phyloP scores from a whole-genome alignment of 768 basidiomycete genomes.

The Rhodotorula toruloides region DNA sequence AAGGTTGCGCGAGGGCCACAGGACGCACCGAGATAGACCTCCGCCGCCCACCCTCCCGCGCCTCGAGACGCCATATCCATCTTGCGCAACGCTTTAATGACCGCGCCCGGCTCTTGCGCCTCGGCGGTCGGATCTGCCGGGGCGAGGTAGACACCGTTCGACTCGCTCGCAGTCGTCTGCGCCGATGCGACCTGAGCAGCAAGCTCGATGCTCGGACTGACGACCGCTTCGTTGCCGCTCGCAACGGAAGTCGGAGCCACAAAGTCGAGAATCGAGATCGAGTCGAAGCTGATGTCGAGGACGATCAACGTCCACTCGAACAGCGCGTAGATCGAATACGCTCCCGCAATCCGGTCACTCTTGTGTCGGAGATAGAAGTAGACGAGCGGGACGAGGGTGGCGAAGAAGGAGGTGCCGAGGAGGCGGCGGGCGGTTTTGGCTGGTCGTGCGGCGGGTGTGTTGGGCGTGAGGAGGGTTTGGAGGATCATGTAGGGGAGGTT shows the following conservation, averaged over 20 bases:
- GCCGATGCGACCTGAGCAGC: not conserved
- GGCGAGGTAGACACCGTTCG: not conserved
- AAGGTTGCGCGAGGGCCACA: too few relatives aligned
- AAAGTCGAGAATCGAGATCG: conserved; percentile 61
- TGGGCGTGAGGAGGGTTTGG: conserved; percentile 55
- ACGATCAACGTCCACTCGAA: conserved; percentile 81
- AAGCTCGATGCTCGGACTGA: too few relatives aligned
- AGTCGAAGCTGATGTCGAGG: conserved; percentile 68
- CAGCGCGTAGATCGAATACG: conserved; percentile 78
- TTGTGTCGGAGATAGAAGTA: conserved; percentile 86
- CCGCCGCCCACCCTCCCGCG: conserved; percentile 20
- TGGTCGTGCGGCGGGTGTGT: not conserved
- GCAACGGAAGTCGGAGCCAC: not conserved
- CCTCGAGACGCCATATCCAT: not conserved
- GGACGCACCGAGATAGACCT: conserved; percentile 45
- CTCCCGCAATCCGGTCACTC: conserved; percentile 69
- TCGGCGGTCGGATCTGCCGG: not conserved
- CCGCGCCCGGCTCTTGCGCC: not conserved
- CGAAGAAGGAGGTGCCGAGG: conserved; percentile 64
- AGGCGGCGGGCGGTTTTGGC: conserved; percentile 50
- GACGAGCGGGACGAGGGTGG: conserved; percentile 63
- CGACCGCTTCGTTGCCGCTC: not conserved
- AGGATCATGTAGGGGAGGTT: conserved; percentile 88
- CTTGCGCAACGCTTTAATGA: not conserved
- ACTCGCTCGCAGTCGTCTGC: not conserved